Evolutionary conservation across 495 filamentous ascomycete species (phyloP), one percentile per base, ranked within the genome.

Genomic region (Platismatia glauca): DNA sequence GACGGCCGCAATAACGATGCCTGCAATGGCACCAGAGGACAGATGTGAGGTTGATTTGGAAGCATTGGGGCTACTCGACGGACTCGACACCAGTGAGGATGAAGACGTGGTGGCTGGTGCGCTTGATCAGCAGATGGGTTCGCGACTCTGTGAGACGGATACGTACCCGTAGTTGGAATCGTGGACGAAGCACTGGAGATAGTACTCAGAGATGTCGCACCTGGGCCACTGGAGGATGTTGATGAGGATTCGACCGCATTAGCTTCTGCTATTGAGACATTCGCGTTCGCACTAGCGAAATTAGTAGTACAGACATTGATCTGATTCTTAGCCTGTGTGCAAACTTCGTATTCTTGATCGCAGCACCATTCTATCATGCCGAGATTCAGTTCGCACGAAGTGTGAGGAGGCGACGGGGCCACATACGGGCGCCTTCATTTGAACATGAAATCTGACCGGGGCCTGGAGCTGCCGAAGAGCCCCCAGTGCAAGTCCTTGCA

Each of bases 21-120:
- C 55, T 35, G 55, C 55, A 57, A 57, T 38, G 35, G 35, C 55
- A 34, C 55, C 33, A 57, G 55, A 57, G 24, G 46, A 27, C 46
- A 50, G 46, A 50, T 16, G 22, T 15, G 46, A 50, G 46, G 46
- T 15, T 15, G 46, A 50, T 29, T 50, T 22, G 4, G 46, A 50
- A 27, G 46, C 24, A 5, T 29, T 50, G 22, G 46, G 46, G 46
- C 46, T 50, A 29, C 22, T 50, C 24, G 46, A 50, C 22, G 46
- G 22, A 29, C 46, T 50, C 24, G 46, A 50, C 6, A 15, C 24
- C n/a, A 6, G 11, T 50, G 15, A 27, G 46, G 24, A 15, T 6
- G 46, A 50, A 29, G 22, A 27, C 22, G 24, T 50, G 15, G 24
- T 50, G 24, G 46, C 46, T 50, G 29, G 46, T 6, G 9, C 46